phyloP scores from a whole-genome alignment of 108 stramenopile genomes.

The Epipyxis sp. region DNA sequence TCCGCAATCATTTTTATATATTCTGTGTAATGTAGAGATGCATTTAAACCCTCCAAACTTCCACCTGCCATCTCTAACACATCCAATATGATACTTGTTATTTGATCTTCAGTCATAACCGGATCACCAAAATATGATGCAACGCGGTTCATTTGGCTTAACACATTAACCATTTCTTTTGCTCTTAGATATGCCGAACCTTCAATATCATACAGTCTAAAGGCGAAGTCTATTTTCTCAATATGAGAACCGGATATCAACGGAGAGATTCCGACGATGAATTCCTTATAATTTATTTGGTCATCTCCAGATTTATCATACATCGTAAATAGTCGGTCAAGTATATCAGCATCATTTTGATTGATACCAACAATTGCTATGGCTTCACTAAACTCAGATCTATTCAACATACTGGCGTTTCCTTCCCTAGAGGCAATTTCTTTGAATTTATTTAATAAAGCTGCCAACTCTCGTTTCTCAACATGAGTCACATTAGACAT shows the following conservation, averaged over 20 bases:
- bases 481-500: slow-evolving; percentile 56
- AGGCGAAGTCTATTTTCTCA: slow-evolving; percentile 47
- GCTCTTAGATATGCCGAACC: slow-evolving; percentile 39
- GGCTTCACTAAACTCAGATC: slow-evolving; percentile 46
- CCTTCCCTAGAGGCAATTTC: slow-evolving; percentile 48
- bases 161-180: slow-evolving; percentile 45
- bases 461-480: slow-evolving; percentile 45
- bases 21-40: slow-evolving; percentile 39
- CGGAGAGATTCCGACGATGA: slow-evolving; percentile 48
- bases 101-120: slow-evolving; percentile 44
- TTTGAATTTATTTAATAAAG: slow-evolving; percentile 42
- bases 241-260: slow-evolving; percentile 39
- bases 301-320: slow-evolving; percentile 54
- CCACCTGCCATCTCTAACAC: slow-evolving; percentile 37
- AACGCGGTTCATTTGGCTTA: slow-evolving; percentile 50
- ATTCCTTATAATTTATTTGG: slow-evolving; percentile 48
- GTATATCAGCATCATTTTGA: slow-evolving; percentile 47
- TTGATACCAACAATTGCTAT: slow-evolving; percentile 40
- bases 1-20: slow-evolving; percentile 40
- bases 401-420: slow-evolving; percentile 46
- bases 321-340: slow-evolving; percentile 52
- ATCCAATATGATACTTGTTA: slow-evolving; percentile 39
- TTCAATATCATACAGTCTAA: slow-evolving; percentile 42
- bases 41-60: slow-evolving; percentile 25
- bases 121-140: slow-evolving; percentile 58